A percentile compares a stretch with the other conserved stretches of the same genome.
These are phyloP conservation scores for Globisporangium nagaii DNA, from an alignment of 352 stramenopile genomes.

Conservation along the genomic window DNA sequence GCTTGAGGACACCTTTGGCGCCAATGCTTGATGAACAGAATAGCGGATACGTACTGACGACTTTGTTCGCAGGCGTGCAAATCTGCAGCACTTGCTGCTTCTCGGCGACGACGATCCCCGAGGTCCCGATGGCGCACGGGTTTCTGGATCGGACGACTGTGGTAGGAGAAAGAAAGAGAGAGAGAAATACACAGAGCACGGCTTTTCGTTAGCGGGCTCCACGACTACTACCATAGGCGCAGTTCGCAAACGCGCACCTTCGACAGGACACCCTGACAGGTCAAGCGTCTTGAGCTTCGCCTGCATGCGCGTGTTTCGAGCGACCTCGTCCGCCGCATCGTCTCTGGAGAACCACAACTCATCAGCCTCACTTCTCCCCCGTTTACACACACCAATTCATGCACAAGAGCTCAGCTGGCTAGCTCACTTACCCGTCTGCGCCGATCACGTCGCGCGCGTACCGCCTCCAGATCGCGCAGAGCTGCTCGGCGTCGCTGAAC, in stretches of 20 bases:
- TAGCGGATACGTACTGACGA: constrained; percentile 39
- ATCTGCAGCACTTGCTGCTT: constrained; percentile 56
- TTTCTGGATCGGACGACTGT: constrained; percentile 54
- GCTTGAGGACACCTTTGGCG: too few species aligned
- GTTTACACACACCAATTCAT: constrained; percentile 7
- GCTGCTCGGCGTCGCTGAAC: constrained; percentile 46
- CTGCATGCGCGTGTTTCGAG: constrained; percentile 26
- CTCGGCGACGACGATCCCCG: constrained; percentile 61
- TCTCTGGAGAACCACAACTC: background rate
- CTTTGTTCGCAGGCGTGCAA: constrained; percentile 22
- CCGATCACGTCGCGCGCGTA: constrained; percentile 53
- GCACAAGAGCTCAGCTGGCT: background rate
- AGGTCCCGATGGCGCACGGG: constrained; percentile 42
- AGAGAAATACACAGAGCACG: background rate
- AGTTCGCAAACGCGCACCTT: constrained; percentile 28
- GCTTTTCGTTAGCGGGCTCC: too few species aligned
- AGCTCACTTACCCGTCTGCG: constrained; percentile 24
- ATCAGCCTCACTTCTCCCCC: constrained; percentile 3
- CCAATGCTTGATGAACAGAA: background rate
- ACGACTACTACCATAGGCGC: too few species aligned
- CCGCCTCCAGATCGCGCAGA: constrained; percentile 60
- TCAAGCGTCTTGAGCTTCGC: constrained; percentile 57
- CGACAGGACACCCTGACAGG: constrained; percentile 59
- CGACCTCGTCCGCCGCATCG: constrained; percentile 8
- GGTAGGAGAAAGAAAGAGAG: background rate